Evolutionary conservation across 1,139 yeast genomes (phyloP).

Genomic region (Sugiyamaella pinicola): DNA sequence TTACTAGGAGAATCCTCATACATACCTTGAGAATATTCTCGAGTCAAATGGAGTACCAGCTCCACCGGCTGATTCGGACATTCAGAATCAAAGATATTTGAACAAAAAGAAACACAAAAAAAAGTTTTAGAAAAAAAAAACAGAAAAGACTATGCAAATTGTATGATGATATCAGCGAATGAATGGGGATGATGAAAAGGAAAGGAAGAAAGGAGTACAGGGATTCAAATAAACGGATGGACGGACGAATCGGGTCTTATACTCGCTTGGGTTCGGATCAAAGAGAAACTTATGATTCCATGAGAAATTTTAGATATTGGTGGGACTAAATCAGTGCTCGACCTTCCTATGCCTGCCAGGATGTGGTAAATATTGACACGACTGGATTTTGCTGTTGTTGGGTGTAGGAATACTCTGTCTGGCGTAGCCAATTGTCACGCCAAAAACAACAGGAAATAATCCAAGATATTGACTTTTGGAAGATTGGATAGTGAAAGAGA

Average conservation of each 20-base stretch:
- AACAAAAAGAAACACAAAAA: conserved; percentile 1
- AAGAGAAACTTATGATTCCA: background rate
- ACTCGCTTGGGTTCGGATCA: background rate
- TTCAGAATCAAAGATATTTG: conserved; percentile 5
- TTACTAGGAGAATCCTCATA: background rate
- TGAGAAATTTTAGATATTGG: no score
- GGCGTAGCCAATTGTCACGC: background rate
- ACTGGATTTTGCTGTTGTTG: background rate
- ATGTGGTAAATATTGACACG: background rate
- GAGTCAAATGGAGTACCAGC: conserved; percentile 36
- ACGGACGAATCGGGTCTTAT: background rate
- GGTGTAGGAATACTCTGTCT: no score
- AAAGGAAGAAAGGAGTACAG: background rate
- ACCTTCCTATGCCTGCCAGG: background rate
- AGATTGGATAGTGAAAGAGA: background rate
- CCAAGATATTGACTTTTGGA: background rate
- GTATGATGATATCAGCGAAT: background rate
- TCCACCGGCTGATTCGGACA: conserved; percentile 32
- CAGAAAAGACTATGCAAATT: background rate
- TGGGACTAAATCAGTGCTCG: background rate
- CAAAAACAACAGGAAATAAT: background rate
- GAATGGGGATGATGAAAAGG: background rate
- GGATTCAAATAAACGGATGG: background rate
- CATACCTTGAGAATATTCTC: conserved; percentile 27
- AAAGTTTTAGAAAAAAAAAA: background rate